Base-by-base conservation (phyloP, 805 yeast genomes). In the Wickerhamiella cacticola region DNA sequence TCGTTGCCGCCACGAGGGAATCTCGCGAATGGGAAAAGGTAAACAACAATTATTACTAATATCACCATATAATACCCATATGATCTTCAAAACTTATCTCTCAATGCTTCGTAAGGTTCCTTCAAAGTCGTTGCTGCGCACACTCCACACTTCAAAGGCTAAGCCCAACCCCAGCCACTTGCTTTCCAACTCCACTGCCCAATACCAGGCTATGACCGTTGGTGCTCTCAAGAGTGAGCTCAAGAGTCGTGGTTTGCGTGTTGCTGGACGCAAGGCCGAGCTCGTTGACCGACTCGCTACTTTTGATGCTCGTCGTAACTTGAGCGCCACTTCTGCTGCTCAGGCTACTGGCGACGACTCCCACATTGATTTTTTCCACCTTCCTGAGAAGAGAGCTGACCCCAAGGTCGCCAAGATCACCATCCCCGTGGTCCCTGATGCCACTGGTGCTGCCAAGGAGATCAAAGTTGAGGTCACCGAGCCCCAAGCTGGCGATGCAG, bases 261-360 rank as follows among this genome's bases (percentile, higher is more conserved):
- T 78, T 0, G 64, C 75, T n/a, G 87, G 87, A 12, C 69, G 69
- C 44, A 80, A 80, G 56, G 61, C 71, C 8, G 84, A 80, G 25
- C 63, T 80, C 21, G 68, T 79, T 22, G 68, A 59, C 48, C 60
- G 68, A 10, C 46, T 64, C 15, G 51, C 54, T 13, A 52, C 56
- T 26, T 48, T 41, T 36, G 61, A 60, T 41, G 49, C 52, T n/a
- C 40, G 45, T 31, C 48, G 56, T 48, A n/a, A 51, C 40, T 45
- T 55, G 49, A 26, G 52, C n/a, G 26, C 62, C 1, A 48, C 62
- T 3, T 41, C 58, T 1, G 46, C 45, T 1, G 34, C 48, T 22
- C 36, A 33, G 22, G 65, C 68, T 40, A 62, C 63, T 55, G 60
- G 58, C 34, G 68, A 65, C 50, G 48, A 45, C 21, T 61, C 68